Base-by-base conservation (phyloP, 345 rosid species). In the Linum tenue region DNA sequence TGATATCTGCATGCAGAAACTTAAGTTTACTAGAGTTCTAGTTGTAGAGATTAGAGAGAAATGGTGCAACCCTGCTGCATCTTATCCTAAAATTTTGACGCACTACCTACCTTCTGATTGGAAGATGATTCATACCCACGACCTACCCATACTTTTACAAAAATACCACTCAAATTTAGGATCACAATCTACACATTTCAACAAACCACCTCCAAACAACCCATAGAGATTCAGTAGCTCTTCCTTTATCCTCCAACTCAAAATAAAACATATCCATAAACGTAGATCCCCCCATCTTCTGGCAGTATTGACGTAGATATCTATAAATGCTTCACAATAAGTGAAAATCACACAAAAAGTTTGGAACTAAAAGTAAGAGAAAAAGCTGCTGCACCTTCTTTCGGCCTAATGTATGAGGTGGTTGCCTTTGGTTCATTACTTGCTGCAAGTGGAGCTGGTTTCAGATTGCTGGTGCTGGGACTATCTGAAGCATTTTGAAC, bases 331-430 rank as follows among this genome's bases (percentile, higher is more conserved):
- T 22, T 22, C 31, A 22, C 31, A 22, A 22, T 22, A 22, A 22
- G 31, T 22, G 31, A 22, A 22, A 22, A 22, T 22, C 31, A 22
- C 31, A 22, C 31, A 22, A 22, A 22, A 22, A 22, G 31, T 22
- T 22, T 22, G 31, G 31, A 22, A 22, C 3, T 48, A 39, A 40
- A 67, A 62, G 14, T 17, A 57, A 17, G 10, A n/a, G 53, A 31
- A 39, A 75, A 71, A 22, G 31, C 31, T 22, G 59, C 39, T 60
- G 61, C 58, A 87, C 98, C 98, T 88, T 86, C 90, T 73, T 81
- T 92, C 39, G 77, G 83, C 75, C 98, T 83, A 9, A 76, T 68
- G 44, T 84, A 81, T 1, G 86, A 80, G 77, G 65, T 78, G 75
- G 80, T 81, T 61, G 88, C 83, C 78, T 80, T 84, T 68, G 80